Percentiles rank a stretch among this genome's conserved stretches.
These are phyloP conservation scores for Globisporangium iwayamae DNA, from an alignment of 352 stramenopile genomes.

Conservation along the genomic window DNA sequence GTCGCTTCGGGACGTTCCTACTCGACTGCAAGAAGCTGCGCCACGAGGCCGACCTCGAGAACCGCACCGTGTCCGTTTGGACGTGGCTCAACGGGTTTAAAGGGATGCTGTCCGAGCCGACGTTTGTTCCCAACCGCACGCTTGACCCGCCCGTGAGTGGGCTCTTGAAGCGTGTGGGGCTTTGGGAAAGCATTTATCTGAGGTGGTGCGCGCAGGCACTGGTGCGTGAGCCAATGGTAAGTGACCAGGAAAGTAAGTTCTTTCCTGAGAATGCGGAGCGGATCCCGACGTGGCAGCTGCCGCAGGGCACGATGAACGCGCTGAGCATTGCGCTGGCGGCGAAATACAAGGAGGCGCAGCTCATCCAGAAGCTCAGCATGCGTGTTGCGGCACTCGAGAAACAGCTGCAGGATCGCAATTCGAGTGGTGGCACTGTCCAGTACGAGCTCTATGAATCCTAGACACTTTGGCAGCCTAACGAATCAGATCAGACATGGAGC, in stretches of 20 bases:
- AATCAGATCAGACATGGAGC: neutral
- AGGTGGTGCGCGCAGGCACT: slow-evolving; percentile 68
- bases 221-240: slow-evolving; percentile 33
- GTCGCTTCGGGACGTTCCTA: slow-evolving; percentile 97
- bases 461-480: too few species aligned
- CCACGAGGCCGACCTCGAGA: slow-evolving; percentile 47
- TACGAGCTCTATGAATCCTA: too few species aligned
- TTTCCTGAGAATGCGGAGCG: slow-evolving; percentile 59
- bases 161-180: slow-evolving; percentile 52
- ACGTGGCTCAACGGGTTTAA: slow-evolving; percentile 82
- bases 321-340: slow-evolving; percentile 38
- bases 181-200: slow-evolving; percentile 76
- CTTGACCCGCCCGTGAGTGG: slow-evolving; percentile 58
- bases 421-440: too few species aligned
- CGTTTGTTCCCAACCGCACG: slow-evolving; percentile 41
- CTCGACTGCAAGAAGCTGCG: slow-evolving; percentile 93
- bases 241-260: slow-evolving; percentile 26
- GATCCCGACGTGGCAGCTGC: slow-evolving; percentile 65
- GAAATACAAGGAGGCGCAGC: slow-evolving; percentile 39
- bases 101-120: slow-evolving; percentile 51
- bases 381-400: slow-evolving; percentile 35
- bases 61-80: slow-evolving; percentile 71
- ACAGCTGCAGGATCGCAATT: slow-evolving; percentile 10
- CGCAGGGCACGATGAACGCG: slow-evolving; percentile 43
- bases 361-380: slow-evolving; percentile 40